Evolutionary conservation across 306 rosid species (phyloP), one percentile per base, ranked within the genome.

Genomic region (Malus sieversii): DNA sequence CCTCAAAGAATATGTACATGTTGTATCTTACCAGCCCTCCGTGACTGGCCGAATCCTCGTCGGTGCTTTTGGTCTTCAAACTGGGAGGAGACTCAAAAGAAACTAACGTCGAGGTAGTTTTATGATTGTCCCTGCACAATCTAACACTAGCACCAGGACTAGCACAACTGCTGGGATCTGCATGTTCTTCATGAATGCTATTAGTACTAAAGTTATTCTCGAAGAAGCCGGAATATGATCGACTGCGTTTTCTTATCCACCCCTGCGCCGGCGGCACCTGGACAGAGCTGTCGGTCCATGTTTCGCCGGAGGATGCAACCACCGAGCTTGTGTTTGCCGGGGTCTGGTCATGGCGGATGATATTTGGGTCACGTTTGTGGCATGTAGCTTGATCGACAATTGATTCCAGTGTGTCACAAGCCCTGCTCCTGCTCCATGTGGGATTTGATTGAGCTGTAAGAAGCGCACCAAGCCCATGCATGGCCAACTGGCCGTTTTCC

Each of bases 351-450:
- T 68, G 66, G 19, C 46, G 59, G 33, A 16, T 70, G 58, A 62
- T 51, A 16, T 80, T 74, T 38, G 86, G 66, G 19, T 67, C 79
- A 75, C 70, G 82, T 60, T 51, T 44, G 32, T 84, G 83, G 66
- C 61, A 44, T 33, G 87, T 82, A 51, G 89, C 97, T 70, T 87
- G 97, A 52, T 81, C 80, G 60, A 91, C 94, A 8, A 91, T 42
- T 6, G 92, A 89, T 76, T 91, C 94, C 16, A 91, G 72, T 10
- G 94, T 91, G 12, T 83, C 89, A 46, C 75, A 71, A 80, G 91
- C 81, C 71, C 65, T 82, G 14, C 53, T 72, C 3, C 20, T 82
- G 11, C 58, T 70, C 89, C 86, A 81, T 16, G 76, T 83, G 81
- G 90, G 85, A 86, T 87, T 91, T 71, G 70, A 16, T 5, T 76